These are phyloP conservation scores for Vicia faba DNA, from an alignment of 306 rosid species.

Conservation along the genomic window DNA sequence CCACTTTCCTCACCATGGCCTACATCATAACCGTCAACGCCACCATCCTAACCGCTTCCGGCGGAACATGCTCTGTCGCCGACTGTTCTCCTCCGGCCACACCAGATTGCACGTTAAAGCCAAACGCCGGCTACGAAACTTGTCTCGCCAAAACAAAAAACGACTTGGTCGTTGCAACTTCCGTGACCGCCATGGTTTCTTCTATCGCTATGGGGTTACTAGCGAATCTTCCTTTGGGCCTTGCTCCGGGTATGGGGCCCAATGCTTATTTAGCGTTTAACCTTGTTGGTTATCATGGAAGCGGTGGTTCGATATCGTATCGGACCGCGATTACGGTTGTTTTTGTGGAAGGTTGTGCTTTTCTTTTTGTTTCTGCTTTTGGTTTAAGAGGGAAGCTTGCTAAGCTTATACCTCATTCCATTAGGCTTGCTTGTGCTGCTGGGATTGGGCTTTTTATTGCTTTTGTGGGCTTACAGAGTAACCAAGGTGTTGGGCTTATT, in stretches of 20 bases:
- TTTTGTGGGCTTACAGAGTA: constrained; percentile 78
- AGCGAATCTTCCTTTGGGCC: constrained; percentile 81
- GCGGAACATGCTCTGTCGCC: constrained; percentile 66
- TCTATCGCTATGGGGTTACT: constrained; percentile 78
- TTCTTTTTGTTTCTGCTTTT: constrained; percentile 63
- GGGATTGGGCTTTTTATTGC: constrained; percentile 97
- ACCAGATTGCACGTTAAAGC: constrained; percentile 51
- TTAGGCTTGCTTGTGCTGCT: constrained; percentile 75
- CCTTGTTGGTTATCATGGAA: constrained; percentile 84
- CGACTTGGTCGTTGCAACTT: constrained; percentile 82
- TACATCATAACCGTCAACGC: constrained; percentile 95
- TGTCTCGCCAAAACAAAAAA: constrained; percentile 69
- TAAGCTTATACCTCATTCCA: constrained; percentile 61
- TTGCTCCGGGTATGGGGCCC: constrained; percentile 96
- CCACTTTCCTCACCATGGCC: constrained; percentile 95
- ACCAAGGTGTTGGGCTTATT: constrained; percentile 76
- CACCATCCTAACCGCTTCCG: constrained; percentile 73
- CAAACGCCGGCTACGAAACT: constrained; percentile 65
- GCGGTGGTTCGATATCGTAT: constrained; percentile 68
- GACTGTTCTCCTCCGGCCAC: constrained; percentile 62
- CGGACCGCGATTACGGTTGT: constrained; percentile 73
- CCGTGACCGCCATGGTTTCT: constrained; percentile 67
- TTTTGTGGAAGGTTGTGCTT: constrained; percentile 63
- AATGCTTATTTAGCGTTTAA: constrained; percentile 81
- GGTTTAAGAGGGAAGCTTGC: constrained; percentile 86